Evolutionary conservation across 2,329 filamentous ascomycete genomes (phyloP), one percentile per base, ranked within the genome.

Genomic region (Stemphylium beticola): DNA sequence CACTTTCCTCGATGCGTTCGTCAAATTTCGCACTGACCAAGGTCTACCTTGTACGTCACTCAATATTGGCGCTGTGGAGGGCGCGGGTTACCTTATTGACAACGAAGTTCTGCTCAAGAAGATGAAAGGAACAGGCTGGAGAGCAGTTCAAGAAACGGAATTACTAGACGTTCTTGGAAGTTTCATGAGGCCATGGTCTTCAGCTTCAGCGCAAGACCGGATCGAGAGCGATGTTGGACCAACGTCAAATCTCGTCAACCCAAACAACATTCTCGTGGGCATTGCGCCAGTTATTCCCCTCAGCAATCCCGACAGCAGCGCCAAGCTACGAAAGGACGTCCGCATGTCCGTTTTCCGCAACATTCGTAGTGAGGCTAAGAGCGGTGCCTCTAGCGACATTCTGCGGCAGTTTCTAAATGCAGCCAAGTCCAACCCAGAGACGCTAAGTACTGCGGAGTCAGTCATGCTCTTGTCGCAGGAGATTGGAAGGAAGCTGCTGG

Each of bases 11-110:
- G 67, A 68, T 36, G 33, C 58, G 2, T 70, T 72, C 34, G 56
- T 45, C 0, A 43, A 57, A 8, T 69, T 60, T 29, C 60, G 69
- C 2, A 40, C 33, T 8, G 22, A 15, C 8, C 49, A 43, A 3
- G 59, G 61, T 11, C 59, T 68, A 1, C 72, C 78, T 3, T 80
- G 78, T 79, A 0, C 73, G 2, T 36, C 51, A 0, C 44, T 87
- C 2, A 79, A 86, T 60, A 72, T 87, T 12, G 83, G 82, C 0
- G 78, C 78, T 2, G 77, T 87, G 9, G 68, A 71, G 2, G 78
- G 55, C 14, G 40, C 64, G 3, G 79, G 80, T 0, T 75, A 71
- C 47, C 61, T 79, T 3, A 14, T 29, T 5, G 15, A 57, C 1
- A 48, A 39, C 14, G 39, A 47, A 7, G 20, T 26, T 2, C 44